phyloP scores from a whole-genome alignment of 192 early-diverging fungal species.

The Backusella liffmaniae region DNA sequence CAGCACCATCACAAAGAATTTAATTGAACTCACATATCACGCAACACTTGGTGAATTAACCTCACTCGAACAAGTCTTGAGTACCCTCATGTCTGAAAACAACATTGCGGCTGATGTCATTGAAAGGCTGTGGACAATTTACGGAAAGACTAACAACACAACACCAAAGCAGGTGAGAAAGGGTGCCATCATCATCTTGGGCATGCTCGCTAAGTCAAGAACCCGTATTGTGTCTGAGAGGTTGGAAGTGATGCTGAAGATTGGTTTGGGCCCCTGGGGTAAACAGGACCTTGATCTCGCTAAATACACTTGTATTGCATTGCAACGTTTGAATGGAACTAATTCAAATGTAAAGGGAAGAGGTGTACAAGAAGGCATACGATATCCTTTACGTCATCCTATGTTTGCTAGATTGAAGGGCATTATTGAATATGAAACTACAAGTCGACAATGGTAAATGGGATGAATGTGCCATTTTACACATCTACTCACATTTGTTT shows the following conservation, averaged over 20 bases:
- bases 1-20: slow-evolving; percentile 64
- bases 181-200: slow-evolving; percentile 89
- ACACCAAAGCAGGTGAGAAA: slow-evolving; percentile 73
- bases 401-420: slow-evolving; percentile 50
- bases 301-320: slow-evolving; percentile 88
- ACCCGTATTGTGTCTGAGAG: slow-evolving; percentile 82
- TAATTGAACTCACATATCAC: slow-evolving; percentile 79
- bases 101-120: slow-evolving; percentile 69
- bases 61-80: slow-evolving; percentile 90
- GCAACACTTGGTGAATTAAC: slow-evolving; percentile 92
- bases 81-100: slow-evolving; percentile 67
- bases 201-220: slow-evolving; percentile 90
- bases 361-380: slow-evolving; percentile 38
- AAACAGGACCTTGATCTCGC: slow-evolving; percentile 82
- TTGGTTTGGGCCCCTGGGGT: slow-evolving; percentile 85
- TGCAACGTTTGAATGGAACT: slow-evolving; percentile 75
- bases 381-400: slow-evolving; percentile 56
- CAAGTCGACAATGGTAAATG: slow-evolving; percentile 49
- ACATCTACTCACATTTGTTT: neutral
- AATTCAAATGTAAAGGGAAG: slow-evolving; percentile 62
- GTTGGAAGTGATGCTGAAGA: slow-evolving; percentile 76
- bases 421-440: slow-evolving; percentile 47
- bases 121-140: slow-evolving; percentile 81
- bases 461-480: neutral
- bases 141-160: slow-evolving; percentile 55